phyloP scores from a whole-genome alignment of 257 asterid species.

The Knoxia roxburghii region DNA sequence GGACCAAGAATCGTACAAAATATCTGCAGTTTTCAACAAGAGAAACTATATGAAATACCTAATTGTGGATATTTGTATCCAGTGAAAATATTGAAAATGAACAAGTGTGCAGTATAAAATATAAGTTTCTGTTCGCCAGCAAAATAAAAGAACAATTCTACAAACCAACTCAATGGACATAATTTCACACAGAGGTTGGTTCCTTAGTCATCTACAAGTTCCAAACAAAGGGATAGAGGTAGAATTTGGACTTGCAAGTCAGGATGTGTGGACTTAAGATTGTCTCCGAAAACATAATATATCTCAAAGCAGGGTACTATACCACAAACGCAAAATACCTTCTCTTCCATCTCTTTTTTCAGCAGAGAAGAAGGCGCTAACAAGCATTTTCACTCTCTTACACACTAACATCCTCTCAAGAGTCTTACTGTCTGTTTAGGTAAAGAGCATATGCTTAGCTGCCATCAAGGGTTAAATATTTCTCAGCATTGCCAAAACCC shows the following conservation, averaged over 20 bases:
- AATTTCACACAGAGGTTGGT: background rate
- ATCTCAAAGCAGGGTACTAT: background rate
- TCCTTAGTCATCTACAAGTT: background rate
- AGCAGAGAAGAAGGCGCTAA: background rate
- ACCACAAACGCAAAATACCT: constrained; percentile 2
- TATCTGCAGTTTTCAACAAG: constrained; percentile 44
- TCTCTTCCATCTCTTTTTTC: background rate
- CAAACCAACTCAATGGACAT: background rate
- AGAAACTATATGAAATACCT: background rate
- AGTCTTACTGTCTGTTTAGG: background rate
- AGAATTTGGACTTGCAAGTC: background rate
- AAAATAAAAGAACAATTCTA: background rate
- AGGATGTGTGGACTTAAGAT: background rate
- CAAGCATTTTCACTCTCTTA: too few relatives aligned
- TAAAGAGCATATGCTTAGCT: background rate
- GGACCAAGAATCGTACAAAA: constrained; percentile 94
- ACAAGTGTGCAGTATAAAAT: background rate
- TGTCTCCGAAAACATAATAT: background rate
- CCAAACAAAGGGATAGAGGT: background rate
- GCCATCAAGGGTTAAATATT: background rate
- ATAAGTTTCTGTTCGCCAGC: background rate
- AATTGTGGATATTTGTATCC: background rate
- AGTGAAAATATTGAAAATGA: background rate
- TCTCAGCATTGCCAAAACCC: background rate
- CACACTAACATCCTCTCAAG: background rate